Evolutionary conservation across 768 basidiomycete species (phyloP).

Genomic region (Suillus subluteus): DNA sequence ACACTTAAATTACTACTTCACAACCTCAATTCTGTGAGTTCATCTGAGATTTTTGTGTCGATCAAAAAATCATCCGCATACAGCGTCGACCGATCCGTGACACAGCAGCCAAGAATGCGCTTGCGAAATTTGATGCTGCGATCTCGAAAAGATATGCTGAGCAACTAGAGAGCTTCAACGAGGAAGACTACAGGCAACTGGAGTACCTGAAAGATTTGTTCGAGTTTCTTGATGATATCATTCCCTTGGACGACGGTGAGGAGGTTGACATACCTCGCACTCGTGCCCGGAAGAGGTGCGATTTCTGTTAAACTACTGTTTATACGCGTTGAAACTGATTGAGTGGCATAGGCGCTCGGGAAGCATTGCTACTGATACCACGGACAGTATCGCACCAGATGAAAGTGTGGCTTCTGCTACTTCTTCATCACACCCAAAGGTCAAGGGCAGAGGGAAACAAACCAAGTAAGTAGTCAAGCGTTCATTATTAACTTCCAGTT

Average conservation of each 20-base stretch:
- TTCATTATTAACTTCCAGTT: not conserved
- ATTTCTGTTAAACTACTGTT: not conserved
- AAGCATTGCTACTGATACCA: conserved; percentile 52
- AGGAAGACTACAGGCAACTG: conserved; percentile 70
- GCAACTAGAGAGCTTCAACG: conserved; percentile 71
- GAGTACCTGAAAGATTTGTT: conserved; percentile 67
- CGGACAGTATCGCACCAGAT: conserved; percentile 44
- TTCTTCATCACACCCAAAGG: conserved; percentile 24
- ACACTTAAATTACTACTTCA: conserved; percentile 63
- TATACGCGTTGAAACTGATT: not conserved
- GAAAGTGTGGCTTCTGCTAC: conserved; percentile 38
- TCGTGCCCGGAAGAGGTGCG: conserved; percentile 54
- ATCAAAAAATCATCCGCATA: not conserved
- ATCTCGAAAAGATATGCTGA: conserved; percentile 74
- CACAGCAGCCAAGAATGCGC: conserved; percentile 64
- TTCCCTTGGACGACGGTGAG: conserved; percentile 69
- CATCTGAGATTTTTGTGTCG: too few relatives aligned
- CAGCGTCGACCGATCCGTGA: conserved; percentile 66
- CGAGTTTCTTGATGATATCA: conserved; percentile 70
- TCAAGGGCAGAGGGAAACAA: conserved; percentile 37
- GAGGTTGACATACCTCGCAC: conserved; percentile 43
- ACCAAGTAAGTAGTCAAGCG: conserved; percentile 41
- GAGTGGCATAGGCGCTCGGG: conserved; percentile 53
- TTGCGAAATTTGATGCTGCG: conserved; percentile 67
- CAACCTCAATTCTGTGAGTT: conserved; percentile 57